Evolutionary conservation across 805 yeast genomes (phyloP), one percentile per base, ranked within the genome.

Genomic region (Grigorovia transvaalensis): DNA sequence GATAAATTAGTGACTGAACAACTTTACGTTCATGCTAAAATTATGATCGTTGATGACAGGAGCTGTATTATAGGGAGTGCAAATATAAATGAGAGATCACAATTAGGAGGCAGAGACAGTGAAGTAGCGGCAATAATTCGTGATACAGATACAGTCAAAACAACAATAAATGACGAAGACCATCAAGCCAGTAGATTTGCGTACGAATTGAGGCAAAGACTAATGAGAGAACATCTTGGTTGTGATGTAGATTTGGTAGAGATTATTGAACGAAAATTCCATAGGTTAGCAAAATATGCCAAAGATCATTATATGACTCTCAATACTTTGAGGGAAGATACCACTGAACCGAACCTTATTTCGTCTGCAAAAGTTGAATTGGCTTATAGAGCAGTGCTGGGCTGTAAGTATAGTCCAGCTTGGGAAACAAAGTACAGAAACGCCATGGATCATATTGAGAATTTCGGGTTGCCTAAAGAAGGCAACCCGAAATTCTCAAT

Each of bases 171-270:
- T 54, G 97, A 95, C 1, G 71, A 80, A 60, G 85, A 87, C 0
- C 91, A 80, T 66, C 69, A 75, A 54, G 99, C 91, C 2, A 91
- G 88, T 3, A 82, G 81, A 58, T 93, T 91, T 72, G 88, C 98
- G 0, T 95, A 88, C 65, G 83, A 93, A 2, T 71, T 93, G 54
- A 77, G 99, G 60, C 79, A 89, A 73, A 77, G 97, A 55, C 74
- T 95, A 49, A 93, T 93, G 99, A 78, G 99, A 57, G 99, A 93
- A 64, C 99, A 93, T 69, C 65, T 93, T 27, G 99, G 99, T 27
- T 84, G 95, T 50, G 95, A 89, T 66, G 93, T 89, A 45, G 97
- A 90, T 67, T 72, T 84, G 15, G 68, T 89, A 27, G 97, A 90
- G 52, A 68, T 85, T 45, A 85, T 88, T 35, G 96, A 89, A 62